Conservation (phyloP, 1,284 basidiomycete genomes). For the Cryptococcus jaspeensis region DNA sequence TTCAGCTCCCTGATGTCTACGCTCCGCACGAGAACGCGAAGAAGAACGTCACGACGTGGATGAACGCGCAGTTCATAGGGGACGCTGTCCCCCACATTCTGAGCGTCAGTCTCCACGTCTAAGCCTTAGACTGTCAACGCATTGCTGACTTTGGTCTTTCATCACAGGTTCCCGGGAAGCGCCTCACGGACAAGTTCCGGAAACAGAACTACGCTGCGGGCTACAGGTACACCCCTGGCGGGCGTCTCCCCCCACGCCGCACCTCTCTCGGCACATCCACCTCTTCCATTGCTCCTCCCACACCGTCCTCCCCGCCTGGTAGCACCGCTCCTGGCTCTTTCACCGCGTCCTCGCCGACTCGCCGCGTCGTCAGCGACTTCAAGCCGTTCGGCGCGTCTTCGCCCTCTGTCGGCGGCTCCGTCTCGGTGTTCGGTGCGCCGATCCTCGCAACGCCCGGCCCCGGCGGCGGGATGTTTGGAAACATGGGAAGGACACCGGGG, state of each 20-base stretch:
- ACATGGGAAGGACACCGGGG: slow-evolving; percentile 34
- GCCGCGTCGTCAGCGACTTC: slow-evolving; percentile 84
- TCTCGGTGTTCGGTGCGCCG: slow-evolving; percentile 52
- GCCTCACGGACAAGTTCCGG: slow-evolving; percentile 89
- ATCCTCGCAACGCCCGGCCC: slow-evolving; percentile 42
- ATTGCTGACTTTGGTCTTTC: background rate
- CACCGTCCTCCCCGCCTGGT: slow-evolving; percentile 35
- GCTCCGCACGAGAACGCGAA: slow-evolving; percentile 80
- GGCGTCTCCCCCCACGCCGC: slow-evolving; percentile 56
- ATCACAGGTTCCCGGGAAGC: slow-evolving; percentile 76
- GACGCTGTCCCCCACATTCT: slow-evolving; percentile 78
- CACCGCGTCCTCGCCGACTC: slow-evolving; percentile 57
- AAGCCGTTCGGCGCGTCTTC: slow-evolving; percentile 73
- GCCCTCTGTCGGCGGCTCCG: slow-evolving; percentile 5
- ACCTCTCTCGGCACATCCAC: slow-evolving; percentile 46
- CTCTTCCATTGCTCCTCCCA: slow-evolving; percentile 34
- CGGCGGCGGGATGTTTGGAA: slow-evolving; percentile 52
- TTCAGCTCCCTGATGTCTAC: slow-evolving; percentile 95
- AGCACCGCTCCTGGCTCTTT: slow-evolving; percentile 3
- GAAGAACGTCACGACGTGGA: slow-evolving; percentile 88
- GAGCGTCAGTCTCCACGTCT: slow-evolving; percentile 58
- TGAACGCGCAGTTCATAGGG: slow-evolving; percentile 66
- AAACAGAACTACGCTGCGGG: slow-evolving; percentile 37
- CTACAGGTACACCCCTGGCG: slow-evolving; percentile 59
- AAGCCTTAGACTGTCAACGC: background rate